phyloP scores from a whole-genome alignment of 495 filamentous ascomycete genomes.

The Penicillium turbatum region DNA sequence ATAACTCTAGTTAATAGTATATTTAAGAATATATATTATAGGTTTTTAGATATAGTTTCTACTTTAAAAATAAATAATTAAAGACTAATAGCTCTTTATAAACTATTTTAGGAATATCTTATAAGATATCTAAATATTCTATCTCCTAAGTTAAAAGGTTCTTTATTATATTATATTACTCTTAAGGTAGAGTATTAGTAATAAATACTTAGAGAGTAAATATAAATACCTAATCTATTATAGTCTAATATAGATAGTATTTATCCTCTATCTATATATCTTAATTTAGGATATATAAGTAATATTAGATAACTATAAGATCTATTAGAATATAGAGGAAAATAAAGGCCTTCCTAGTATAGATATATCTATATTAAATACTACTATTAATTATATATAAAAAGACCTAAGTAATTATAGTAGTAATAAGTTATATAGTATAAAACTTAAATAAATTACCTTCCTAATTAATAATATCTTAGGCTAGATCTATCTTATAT shows the following conservation, averaged over 20 bases:
- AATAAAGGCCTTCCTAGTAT: constrained; percentile 43
- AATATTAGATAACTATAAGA: constrained; percentile 25
- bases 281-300: constrained; percentile 29
- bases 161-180: constrained; percentile 28
- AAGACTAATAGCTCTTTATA: constrained; percentile 20
- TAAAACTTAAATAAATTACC: constrained; percentile 31
- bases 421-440: constrained; percentile 30
- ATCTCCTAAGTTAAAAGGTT: too few relatives aligned
- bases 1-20: background rate
- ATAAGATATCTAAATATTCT: constrained; percentile 1
- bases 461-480: constrained; percentile 28
- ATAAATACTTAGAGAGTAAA: constrained; percentile 44
- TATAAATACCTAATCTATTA: constrained; percentile 42
- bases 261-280: constrained; percentile 26
- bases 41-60: constrained; percentile 22
- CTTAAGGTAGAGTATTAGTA: constrained; percentile 26
- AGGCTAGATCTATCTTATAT: constrained; percentile 20
- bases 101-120: constrained; percentile 24
- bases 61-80: constrained; percentile 27
- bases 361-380: constrained; percentile 42
- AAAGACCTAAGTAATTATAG: constrained; percentile 45
- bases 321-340: constrained; percentile 43
- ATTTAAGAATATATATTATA: constrained; percentile 25
- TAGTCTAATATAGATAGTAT: constrained; percentile 34
- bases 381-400: constrained; percentile 44